Evolutionary conservation across 768 basidiomycete genomes (phyloP).

Genomic region (Rhizopogon rudus): DNA sequence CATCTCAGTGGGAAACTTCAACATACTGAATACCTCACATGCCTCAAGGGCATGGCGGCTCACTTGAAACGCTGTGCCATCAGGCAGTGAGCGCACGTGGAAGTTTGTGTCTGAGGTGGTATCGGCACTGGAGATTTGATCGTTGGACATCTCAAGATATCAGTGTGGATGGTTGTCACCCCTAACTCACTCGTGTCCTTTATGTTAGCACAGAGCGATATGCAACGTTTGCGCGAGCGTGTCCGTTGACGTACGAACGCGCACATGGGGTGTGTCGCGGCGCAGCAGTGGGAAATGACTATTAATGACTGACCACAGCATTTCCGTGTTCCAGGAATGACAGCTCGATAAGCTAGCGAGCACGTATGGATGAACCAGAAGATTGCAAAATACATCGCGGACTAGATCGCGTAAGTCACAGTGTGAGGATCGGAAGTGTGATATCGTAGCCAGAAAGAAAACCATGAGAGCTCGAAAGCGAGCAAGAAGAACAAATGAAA

Average conservation of each 20-base stretch:
- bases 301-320: background rate
- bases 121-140: background rate
- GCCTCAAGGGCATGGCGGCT: slow-evolving; percentile 42
- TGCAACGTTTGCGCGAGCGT: background rate
- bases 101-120: slow-evolving; percentile 42
- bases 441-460: slow-evolving; percentile 27
- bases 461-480: slow-evolving; percentile 19
- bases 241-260: background rate
- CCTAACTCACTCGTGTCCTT: background rate
- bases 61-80: slow-evolving; percentile 46
- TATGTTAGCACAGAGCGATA: background rate
- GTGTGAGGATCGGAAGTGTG: slow-evolving; percentile 27
- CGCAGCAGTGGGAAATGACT: background rate
- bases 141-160: background rate
- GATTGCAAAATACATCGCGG: slow-evolving; percentile 33
- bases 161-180: background rate
- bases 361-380: background rate
- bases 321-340: background rate
- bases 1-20: background rate
- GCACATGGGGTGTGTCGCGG: background rate
- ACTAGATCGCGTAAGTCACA: slow-evolving; percentile 37
- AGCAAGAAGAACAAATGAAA: slow-evolving; percentile 22
- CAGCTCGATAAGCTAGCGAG: background rate
- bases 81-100: slow-evolving; percentile 47
- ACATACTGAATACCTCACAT: slow-evolving; percentile 64